Conservation (phyloP, 768 basidiomycete genomes). For the Mycena pura region DNA sequence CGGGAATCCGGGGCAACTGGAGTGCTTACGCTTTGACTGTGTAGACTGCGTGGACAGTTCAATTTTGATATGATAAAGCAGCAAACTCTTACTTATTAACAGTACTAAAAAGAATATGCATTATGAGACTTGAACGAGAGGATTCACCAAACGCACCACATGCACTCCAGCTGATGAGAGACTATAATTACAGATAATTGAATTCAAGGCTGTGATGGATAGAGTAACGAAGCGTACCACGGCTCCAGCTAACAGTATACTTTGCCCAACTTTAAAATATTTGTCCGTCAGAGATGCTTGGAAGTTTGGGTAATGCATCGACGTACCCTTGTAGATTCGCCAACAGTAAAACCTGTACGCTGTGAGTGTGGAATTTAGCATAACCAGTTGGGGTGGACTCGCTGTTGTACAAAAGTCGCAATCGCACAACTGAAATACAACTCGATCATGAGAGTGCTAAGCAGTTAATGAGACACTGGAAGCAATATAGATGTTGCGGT, state of each 20-base stretch:
- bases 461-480: not conserved
- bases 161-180: not conserved
- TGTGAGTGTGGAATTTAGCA: not conserved
- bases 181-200: not conserved
- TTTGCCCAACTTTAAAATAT: not conserved
- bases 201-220: not conserved
- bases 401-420: slow-evolving; percentile 7
- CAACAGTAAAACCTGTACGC: slow-evolving; percentile 3
- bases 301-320: too few species aligned
- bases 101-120: not conserved
- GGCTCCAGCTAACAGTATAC: not conserved
- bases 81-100: not conserved
- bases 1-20: too few species aligned
- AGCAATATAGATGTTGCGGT: not conserved
- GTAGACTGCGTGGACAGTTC: not conserved
- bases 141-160: not conserved
- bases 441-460: slow-evolving; percentile 8
- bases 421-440: slow-evolving; percentile 5
- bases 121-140: too few species aligned
- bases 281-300: too few species aligned
- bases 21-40: not conserved
- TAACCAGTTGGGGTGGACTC: not conserved
- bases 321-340: not conserved
- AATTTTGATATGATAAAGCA: not conserved
- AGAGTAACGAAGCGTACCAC: too few species aligned